Evolutionary conservation across 106 monocot genomes (phyloP).

Genomic region (Allium fistulosum): DNA sequence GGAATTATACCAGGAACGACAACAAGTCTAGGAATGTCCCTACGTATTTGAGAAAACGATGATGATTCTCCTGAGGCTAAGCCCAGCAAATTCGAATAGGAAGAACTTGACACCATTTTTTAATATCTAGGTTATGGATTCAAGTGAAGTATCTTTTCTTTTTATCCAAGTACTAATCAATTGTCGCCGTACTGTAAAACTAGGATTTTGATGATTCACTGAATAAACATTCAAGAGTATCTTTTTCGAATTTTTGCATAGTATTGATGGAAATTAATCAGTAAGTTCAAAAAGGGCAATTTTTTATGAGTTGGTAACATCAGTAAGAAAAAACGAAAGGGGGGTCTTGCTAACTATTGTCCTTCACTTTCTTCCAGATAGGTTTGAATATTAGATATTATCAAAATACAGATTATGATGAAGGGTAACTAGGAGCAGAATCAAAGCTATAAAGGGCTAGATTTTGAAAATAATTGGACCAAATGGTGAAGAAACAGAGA

Average conservation of each 20-base stretch:
- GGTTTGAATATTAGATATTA: no score
- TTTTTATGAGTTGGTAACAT: no score
- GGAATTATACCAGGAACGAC: constrained; percentile 52
- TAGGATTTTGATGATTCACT: constrained; percentile 2
- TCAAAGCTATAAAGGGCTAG: neutral
- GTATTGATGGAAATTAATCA: no score
- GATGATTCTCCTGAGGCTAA: constrained; percentile 47
- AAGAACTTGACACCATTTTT: constrained; percentile 58
- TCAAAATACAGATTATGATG: neutral
- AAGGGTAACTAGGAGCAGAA: neutral
- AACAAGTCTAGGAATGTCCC: constrained; percentile 49
- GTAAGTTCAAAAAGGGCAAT: no score
- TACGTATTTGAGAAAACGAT: constrained; percentile 22
- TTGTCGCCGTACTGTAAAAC: no score
- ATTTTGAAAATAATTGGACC: neutral
- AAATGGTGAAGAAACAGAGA: neutral
- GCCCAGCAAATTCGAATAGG: constrained; percentile 52
- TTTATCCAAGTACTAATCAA: no score
- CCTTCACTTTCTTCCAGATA: no score
- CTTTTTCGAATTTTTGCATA: no score
- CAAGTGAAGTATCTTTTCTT: no score
- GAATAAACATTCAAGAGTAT: neutral
- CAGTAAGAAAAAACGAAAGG: no score
- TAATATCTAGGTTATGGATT: neutral
- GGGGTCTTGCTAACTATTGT: no score